phyloP scores from a whole-genome alignment of 1,284 basidiomycete genomes.

The Ganoderma sinense region DNA sequence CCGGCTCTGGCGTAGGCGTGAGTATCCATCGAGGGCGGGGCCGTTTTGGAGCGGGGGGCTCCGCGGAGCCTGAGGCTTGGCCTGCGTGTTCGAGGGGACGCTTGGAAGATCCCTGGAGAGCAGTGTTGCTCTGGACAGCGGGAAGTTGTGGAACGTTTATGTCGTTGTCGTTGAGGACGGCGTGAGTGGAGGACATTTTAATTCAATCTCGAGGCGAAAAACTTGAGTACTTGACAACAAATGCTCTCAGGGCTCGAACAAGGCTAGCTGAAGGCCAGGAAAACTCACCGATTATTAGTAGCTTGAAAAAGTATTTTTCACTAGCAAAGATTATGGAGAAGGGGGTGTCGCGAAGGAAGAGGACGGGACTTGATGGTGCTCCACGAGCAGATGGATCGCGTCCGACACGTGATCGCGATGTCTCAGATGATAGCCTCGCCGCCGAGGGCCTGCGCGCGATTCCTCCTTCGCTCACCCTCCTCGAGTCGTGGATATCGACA shows the following conservation, averaged over 20 bases:
- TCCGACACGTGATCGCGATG: slow-evolving; percentile 4
- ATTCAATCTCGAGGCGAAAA: background rate
- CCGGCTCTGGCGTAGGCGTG: background rate
- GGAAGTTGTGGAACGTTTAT: background rate
- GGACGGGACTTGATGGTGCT: background rate
- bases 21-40: background rate
- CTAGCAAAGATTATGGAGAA: background rate
- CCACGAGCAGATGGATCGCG: background rate
- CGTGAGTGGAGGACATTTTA: background rate
- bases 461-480: too few species aligned
- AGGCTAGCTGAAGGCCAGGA: background rate
- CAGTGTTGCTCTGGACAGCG: background rate
- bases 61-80: background rate
- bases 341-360: background rate
- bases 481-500: background rate
- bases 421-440: background rate
- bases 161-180: background rate
- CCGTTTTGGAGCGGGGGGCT: background rate
- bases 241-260: background rate
- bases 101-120: background rate
- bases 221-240: background rate
- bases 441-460: too few species aligned
- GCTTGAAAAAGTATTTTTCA: background rate
- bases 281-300: background rate
- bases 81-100: background rate